Evolutionary conservation across 345 rosid genomes (phyloP).

Genomic region (Citrus australasica): DNA sequence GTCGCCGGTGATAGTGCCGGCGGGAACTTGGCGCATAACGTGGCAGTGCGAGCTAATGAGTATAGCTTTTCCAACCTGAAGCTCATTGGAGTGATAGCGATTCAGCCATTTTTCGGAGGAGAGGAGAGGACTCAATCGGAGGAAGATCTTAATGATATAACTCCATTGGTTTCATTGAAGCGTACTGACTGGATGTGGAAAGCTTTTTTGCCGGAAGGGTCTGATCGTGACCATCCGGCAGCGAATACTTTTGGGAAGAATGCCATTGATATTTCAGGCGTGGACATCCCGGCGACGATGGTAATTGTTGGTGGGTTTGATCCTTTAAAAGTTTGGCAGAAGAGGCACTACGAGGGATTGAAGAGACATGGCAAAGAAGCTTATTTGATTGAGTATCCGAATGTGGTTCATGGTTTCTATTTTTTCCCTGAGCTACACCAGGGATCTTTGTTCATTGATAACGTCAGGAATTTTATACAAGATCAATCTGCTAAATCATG

Average conservation of each 20-base stretch:
- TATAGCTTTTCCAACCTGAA: background rate
- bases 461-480: constrained; percentile 14
- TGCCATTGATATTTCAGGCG: background rate
- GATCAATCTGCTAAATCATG: background rate
- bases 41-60: constrained; percentile 13
- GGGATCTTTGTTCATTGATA: constrained; percentile 14
- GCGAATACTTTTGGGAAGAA: background rate
- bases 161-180: background rate
- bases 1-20: constrained; percentile 30
- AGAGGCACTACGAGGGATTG: constrained; percentile 24
- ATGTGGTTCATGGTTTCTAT: constrained; percentile 17
- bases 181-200: constrained; percentile 11
- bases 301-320: constrained; percentile 18
- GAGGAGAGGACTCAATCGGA: constrained; percentile 23
- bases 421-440: constrained; percentile 23
- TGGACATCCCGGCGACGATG: constrained; percentile 9
- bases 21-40: constrained; percentile 29
- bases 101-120: constrained; percentile 29
- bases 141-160: background rate
- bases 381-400: background rate
- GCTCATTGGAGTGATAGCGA: constrained; percentile 20
- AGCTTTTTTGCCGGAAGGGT: constrained; percentile 13
- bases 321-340: constrained; percentile 29
- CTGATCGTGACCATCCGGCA: constrained; percentile 13
- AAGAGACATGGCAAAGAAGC: constrained; percentile 24